Conservation (phyloP, 257 asterid species). For the Dorcoceras hygrometricum region DNA sequence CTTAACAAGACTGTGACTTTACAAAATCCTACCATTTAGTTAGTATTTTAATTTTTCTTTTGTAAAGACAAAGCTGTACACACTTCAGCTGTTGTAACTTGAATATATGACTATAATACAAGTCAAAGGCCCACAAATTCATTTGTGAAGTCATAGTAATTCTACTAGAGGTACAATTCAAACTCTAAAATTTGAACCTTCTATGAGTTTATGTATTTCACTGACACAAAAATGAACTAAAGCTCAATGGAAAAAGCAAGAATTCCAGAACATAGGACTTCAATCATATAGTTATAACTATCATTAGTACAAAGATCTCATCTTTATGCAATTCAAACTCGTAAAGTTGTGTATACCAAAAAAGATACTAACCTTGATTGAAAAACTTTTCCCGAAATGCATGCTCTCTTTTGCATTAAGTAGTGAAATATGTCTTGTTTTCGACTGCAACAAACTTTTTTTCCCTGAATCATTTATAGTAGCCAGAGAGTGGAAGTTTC, state of each 20-base stretch:
- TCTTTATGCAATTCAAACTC: not conserved
- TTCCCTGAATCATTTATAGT: slow-evolving; percentile 43
- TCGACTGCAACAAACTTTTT: slow-evolving; percentile 36
- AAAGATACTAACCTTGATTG: slow-evolving; percentile 32
- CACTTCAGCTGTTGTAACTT: too few species aligned
- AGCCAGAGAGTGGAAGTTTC: slow-evolving; percentile 48
- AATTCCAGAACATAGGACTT: not conserved
- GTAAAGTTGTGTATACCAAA: not conserved
- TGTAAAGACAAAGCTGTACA: too few species aligned
- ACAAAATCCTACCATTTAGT: too few species aligned
- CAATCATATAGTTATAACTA: not conserved
- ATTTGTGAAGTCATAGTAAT: too few species aligned
- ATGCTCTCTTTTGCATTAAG: slow-evolving; percentile 35
- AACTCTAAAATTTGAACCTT: too few species aligned
- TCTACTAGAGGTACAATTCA: too few species aligned
- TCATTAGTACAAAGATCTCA: not conserved
- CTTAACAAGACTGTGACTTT: too few species aligned
- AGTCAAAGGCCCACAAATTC: too few species aligned
- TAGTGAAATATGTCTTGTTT: slow-evolving; percentile 46
- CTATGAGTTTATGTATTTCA: too few species aligned
- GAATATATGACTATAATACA: too few species aligned
- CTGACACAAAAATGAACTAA: not conserved
- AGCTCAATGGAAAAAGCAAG: not conserved
- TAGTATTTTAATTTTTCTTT: too few species aligned
- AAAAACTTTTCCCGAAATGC: slow-evolving; percentile 35